These are phyloP conservation scores for Dictyostelium brefeldianum DNA, from an alignment of 78 protist species.

Conservation along the genomic window DNA sequence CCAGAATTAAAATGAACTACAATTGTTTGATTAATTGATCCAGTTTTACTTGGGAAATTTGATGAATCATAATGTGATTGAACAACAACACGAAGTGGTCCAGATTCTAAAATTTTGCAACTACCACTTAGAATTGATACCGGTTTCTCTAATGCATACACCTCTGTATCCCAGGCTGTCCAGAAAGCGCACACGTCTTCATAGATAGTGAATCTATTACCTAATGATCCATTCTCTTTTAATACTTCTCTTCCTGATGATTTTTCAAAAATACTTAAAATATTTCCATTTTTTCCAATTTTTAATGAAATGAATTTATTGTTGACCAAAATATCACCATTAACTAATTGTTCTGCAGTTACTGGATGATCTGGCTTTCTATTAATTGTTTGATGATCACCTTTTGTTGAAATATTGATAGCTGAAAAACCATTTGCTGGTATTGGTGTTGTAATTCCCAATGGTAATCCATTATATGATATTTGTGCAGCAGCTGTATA, in stretches of 20 bases:
- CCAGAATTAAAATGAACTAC: not conserved
- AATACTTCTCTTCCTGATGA: not conserved
- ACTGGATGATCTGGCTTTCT: not conserved
- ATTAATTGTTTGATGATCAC: not conserved
- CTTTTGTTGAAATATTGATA: not conserved
- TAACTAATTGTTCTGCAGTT: not conserved
- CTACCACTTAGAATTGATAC: not conserved
- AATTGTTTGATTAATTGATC: not conserved
- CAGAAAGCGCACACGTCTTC: constrained; percentile 89
- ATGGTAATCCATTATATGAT: constrained; percentile 25
- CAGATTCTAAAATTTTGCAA: constrained; percentile 18
- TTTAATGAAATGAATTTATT: not conserved
- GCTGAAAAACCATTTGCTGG: constrained; percentile 40
- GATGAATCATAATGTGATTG: constrained; percentile 2
- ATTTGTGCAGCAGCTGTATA: constrained; percentile 7
- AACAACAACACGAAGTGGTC: constrained; percentile 47
- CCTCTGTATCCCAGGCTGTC: constrained; percentile 88
- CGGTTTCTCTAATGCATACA: constrained; percentile 44
- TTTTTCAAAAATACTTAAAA: constrained; percentile 2
- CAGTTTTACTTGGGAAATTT: not conserved
- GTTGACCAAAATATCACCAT: not conserved
- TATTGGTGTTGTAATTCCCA: constrained; percentile 8
- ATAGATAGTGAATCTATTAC: constrained; percentile 17
- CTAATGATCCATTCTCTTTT: not conserved
- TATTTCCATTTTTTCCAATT: not conserved